Base-by-base conservation (phyloP, 73 alveolate genomes). In the Paramecium caudatum region DNA sequence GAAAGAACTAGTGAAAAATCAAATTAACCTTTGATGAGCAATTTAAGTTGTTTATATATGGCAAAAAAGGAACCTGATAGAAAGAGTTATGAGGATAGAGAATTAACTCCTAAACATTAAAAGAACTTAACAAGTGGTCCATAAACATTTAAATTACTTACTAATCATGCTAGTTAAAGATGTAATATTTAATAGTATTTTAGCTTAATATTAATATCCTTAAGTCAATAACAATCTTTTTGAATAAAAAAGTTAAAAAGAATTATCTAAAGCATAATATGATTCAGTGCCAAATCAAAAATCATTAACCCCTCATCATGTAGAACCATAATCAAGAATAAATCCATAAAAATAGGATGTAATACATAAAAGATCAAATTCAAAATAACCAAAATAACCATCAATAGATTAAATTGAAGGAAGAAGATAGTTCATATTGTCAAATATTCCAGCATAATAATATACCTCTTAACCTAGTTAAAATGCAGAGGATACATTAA, bases 341-440 rank as follows among this genome's bases (percentile, higher is more conserved):
- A 55, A 55, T 55, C 23, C 8, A 27, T 10, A 55, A 55, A 12
- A 55, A 43, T n/a, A n/a, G n/a, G n/a, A n/a, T n/a, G n/a, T n/a
- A n/a, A 55, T 27, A 55, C 23, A 55, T 55, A 55, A 43, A 5
- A 55, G 80, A 55, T 23, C 80, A 1, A 55, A 55, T 55, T 55
- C 80, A 55, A 55, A 55, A 55, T 21, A 55, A 55, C 5, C 80
- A 19, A 55, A 55, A 55, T 55, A 55, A 5, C 69, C 62, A 6
- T 74, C 88, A 12, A 34, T 74, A 21, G 88, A 74, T 5, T 65
- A 65, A 65, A 65, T 33, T 36, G 88, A 74, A 7, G 88, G 88
- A 74, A 74, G 43, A 21, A 41, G 88, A 74, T 39, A 74, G 43
- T 74, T 74, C 32, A 39, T 74, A 41, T 47, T 74, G 17, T 23